These are phyloP conservation scores for Daldinia childiae DNA, from an alignment of 495 filamentous ascomycete genomes.

Conservation along the genomic window DNA sequence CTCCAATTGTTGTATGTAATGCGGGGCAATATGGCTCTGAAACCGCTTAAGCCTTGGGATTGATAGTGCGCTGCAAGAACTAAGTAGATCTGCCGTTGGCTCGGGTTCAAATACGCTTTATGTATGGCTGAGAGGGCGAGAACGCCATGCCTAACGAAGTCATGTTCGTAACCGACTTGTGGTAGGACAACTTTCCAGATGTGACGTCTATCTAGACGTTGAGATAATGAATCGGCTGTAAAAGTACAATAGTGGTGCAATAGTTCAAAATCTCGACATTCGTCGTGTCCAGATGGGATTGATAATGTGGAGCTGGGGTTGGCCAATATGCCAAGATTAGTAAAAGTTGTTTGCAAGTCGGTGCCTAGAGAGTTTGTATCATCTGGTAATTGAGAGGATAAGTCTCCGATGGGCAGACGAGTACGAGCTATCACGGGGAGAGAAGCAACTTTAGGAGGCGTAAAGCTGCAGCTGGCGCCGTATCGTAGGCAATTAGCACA, in stretches of 20 bases:
- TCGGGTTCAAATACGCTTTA: neutral
- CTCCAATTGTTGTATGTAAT: neutral
- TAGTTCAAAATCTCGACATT: neutral
- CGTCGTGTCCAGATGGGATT: neutral
- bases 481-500: neutral
- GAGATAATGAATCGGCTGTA: neutral
- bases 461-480: neutral
- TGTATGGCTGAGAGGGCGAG: conserved; percentile 3
- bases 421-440: neutral
- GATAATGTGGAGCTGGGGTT: neutral
- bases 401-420: neutral
- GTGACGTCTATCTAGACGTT: neutral
- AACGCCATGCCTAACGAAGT: neutral
- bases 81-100: neutral
- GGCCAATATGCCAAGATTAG: neutral
- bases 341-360: neutral
- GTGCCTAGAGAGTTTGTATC: neutral
- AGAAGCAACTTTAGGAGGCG: neutral
- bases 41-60: neutral
- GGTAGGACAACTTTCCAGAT: neutral
- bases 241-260: neutral
- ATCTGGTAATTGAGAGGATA: neutral
- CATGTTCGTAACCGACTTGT: neutral
- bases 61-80: neutral
- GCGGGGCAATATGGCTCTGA: neutral